These are phyloP conservation scores for Hypoxylon cercidicola DNA, from an alignment of 495 filamentous ascomycete species.

Conservation along the genomic window DNA sequence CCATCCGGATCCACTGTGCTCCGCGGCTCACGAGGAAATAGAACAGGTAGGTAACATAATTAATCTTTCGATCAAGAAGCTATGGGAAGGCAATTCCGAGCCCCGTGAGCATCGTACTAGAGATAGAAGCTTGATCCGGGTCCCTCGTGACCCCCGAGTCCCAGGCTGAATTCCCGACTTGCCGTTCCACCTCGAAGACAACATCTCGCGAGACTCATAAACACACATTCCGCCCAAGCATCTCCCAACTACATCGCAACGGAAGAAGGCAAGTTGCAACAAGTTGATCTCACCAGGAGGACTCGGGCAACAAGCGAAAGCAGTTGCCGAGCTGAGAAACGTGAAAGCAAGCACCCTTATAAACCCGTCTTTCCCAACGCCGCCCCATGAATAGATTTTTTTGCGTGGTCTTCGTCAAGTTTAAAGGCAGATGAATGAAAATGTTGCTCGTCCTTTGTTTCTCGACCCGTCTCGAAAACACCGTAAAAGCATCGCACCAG, in stretches of 20 bases:
- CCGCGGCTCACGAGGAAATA: slow-evolving; percentile 5
- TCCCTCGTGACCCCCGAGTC: slow-evolving; percentile 2
- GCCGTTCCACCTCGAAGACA: slow-evolving; percentile 17
- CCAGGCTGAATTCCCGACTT: slow-evolving; percentile 4
- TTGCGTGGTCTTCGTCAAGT: slow-evolving; percentile 41
- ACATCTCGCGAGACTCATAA: slow-evolving; percentile 35
- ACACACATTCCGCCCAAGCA: slow-evolving; percentile 44
- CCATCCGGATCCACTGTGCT: slow-evolving; percentile 1
- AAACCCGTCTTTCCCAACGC: slow-evolving; percentile 50
- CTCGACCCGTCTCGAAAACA: slow-evolving; percentile 43
- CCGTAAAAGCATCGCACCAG: slow-evolving; percentile 46
- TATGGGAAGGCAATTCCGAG: slow-evolving; percentile 34
- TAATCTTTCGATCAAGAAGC: slow-evolving; percentile 38
- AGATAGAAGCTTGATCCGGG: slow-evolving; percentile 1
- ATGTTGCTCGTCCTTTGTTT: slow-evolving; percentile 36
- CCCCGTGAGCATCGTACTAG: slow-evolving; percentile 13
- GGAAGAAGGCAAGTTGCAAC: slow-evolving; percentile 38
- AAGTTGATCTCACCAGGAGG: slow-evolving; percentile 43
- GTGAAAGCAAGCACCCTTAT: slow-evolving; percentile 37
- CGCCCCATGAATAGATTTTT: slow-evolving; percentile 39
- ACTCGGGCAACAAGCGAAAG: slow-evolving; percentile 39
- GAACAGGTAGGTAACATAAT: slow-evolving; percentile 25
- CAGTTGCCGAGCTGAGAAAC: slow-evolving; percentile 33
- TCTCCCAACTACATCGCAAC: slow-evolving; percentile 31
- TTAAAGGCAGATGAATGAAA: slow-evolving; percentile 38